Evolutionary conservation across 495 filamentous ascomycete species (phyloP).

Genomic region (Podospora fimiseda): DNA sequence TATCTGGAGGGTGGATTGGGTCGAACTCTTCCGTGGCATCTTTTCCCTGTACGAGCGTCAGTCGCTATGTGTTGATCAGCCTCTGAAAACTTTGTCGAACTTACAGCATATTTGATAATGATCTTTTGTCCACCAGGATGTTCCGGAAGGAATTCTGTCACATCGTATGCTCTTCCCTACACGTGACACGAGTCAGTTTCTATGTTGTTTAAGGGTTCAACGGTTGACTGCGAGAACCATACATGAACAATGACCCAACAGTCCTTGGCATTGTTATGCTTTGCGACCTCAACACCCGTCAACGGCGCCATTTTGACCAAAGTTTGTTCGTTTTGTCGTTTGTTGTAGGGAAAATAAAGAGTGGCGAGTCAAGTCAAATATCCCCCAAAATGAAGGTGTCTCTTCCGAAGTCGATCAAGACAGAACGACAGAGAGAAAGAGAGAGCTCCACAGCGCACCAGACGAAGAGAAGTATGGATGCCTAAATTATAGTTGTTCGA

Average conservation of each 20-base stretch:
- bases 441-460: background rate
- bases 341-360: background rate
- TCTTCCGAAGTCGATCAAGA: background rate
- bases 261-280: constrained; percentile 61
- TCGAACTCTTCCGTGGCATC: constrained; percentile 82
- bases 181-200: background rate
- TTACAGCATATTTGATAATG: constrained; percentile 69
- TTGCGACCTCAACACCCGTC: constrained; percentile 56
- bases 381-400: background rate
- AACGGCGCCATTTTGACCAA: constrained; percentile 33
- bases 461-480: too few species aligned
- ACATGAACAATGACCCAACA: constrained; percentile 78
- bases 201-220: background rate
- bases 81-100: background rate
- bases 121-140: constrained; percentile 75
- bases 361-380: background rate
- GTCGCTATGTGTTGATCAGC: background rate
- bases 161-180: constrained; percentile 63
- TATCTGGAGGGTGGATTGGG: constrained; percentile 73
- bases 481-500: too few species aligned
- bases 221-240: constrained; percentile 13
- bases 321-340: background rate
- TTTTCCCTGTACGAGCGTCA: constrained; percentile 46
- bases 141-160: constrained; percentile 65
- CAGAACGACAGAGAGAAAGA: too few species aligned